Conservation (phyloP, 371 early-diverging fungal genomes). For the Actinomortierella ambigua region DNA sequence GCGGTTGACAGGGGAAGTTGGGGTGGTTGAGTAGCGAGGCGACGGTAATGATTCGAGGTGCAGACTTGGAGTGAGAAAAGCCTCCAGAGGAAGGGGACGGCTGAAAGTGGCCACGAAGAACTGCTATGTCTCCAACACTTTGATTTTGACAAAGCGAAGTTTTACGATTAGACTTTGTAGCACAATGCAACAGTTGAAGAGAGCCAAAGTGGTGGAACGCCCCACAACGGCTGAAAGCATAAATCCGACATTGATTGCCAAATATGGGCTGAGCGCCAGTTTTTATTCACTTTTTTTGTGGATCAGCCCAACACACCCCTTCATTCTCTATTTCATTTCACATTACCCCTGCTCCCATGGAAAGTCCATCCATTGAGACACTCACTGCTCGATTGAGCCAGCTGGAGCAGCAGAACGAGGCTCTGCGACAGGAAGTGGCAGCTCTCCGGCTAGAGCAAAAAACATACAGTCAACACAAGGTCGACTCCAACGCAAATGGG, state of each 20-base stretch:
- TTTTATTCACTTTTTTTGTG: too few species aligned
- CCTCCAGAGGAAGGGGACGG: neutral
- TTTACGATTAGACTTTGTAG: too few species aligned
- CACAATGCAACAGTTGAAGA: constrained; percentile 12
- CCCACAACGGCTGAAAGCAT: constrained; percentile 36
- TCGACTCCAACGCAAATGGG: too few species aligned
- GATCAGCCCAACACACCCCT: too few species aligned
- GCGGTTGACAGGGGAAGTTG: constrained; percentile 37
- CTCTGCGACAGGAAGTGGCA: constrained; percentile 16
- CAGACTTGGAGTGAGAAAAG: constrained; percentile 7
- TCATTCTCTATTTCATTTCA: constrained; percentile 1
- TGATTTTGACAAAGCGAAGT: too few species aligned
- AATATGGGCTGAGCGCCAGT: too few species aligned
- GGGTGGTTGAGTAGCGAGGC: constrained; percentile 36
- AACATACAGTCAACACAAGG: constrained; percentile 1
- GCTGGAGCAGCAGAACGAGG: constrained; percentile 31
- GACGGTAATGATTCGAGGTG: constrained; percentile 26
- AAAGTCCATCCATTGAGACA: neutral
- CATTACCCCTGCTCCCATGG: neutral
- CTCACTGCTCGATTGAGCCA: constrained; percentile 14
- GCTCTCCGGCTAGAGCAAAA: constrained; percentile 23
- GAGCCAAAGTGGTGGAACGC: constrained; percentile 32
- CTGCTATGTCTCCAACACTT: too few species aligned
- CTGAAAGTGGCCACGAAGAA: constrained; percentile 9
- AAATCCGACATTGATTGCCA: constrained; percentile 30